Base-by-base conservation (phyloP, 257 asterid species). In the Solanum ahanhuiri region DNA sequence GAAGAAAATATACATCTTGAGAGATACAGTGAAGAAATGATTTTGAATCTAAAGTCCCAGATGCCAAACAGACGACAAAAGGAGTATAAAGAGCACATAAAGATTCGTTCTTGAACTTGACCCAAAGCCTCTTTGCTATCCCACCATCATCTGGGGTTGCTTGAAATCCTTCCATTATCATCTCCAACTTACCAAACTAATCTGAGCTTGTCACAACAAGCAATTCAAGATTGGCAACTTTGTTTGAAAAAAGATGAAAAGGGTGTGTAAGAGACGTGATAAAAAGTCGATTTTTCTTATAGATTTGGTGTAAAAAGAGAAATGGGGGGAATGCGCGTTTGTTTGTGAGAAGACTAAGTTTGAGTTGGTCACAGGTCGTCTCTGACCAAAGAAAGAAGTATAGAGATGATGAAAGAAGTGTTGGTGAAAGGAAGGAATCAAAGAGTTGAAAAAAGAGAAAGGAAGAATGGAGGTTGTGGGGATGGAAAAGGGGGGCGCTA, bases 1-100 rank as follows among this genome's bases (percentile, higher is more conserved):
- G 92, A 87, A 93, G 95, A 85, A 91, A 92, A 87, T 81, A 91
- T 84, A 89, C 91, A 90, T 93, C 96, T 86, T 93, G 96, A 90
- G 96, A 92, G 88, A 91, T 87, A 64, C 93, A 93, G 84, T 48
- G 87, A 48, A 92, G 92, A 82, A 93, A 93, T 45, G 92, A 58
- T 11, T 51, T 31, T 33, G 95, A 89, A 85, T 92, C 89, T 88
- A 93, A 73, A 88, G 88, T 83, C 37, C 89, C 95, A 85, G 96
- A 89, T 6, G 93, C 96, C 88, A 93, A 91, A 51, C 90, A 88
- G 6, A 92, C 86, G 5, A 91, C 87, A 86, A 82, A 93, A 45
- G 96, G 95, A 85, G 94, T 90, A 88, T 92, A 92, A 77, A 92
- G 92, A 43, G 94, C 93, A 64, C 89, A 89, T 88, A 90, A 91